These are phyloP conservation scores for Ottelia alismoides DNA, from an alignment of 106 monocot species.

Conservation along the genomic window DNA sequence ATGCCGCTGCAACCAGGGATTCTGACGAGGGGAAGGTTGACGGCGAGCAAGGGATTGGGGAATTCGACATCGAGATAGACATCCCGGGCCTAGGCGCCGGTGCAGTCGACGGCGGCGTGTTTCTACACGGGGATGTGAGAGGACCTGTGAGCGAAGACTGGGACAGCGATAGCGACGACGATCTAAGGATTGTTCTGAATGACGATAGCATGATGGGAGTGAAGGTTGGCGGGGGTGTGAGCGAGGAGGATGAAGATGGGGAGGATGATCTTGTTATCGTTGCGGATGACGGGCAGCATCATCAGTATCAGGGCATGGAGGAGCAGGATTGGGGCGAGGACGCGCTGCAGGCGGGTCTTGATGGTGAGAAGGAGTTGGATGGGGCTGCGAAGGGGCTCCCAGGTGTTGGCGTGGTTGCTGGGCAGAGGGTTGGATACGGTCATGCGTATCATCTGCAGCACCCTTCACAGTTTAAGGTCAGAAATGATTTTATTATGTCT, in stretches of 20 bases:
- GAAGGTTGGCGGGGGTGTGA: conserved; percentile 18
- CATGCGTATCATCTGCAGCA: conserved; percentile 75
- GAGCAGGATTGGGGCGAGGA: conserved; percentile 80
- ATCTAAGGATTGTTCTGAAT: conserved; percentile 84
- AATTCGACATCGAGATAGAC: conserved; percentile 19
- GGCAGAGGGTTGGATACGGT: conserved; percentile 32
- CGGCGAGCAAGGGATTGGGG: conserved; percentile 6
- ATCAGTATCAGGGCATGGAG: conserved; percentile 32
- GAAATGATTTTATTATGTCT: no score
- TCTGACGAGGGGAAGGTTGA: conserved; percentile 1
- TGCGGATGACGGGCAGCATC: conserved; percentile 30
- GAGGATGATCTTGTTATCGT: conserved; percentile 45
- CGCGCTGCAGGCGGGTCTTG: conserved; percentile 21
- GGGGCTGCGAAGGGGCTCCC: conserved; percentile 32
- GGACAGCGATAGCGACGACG: conserved; percentile 96
- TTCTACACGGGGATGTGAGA: conserved; percentile 2
- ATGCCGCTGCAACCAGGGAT: not conserved
- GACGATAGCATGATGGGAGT: conserved; percentile 21
- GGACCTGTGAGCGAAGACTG: conserved; percentile 39
- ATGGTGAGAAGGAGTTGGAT: conserved; percentile 48
- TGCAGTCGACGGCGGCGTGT: not conserved
- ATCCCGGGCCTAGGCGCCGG: conserved; percentile 50
- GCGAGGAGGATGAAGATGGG: conserved; percentile 63
- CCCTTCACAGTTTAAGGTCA: conserved; percentile 94
- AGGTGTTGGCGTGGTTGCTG: conserved; percentile 13